Evolutionary conservation across 2,329 filamentous ascomycete species (phyloP).

Genomic region (Myriosclerotinia curreyana): DNA sequence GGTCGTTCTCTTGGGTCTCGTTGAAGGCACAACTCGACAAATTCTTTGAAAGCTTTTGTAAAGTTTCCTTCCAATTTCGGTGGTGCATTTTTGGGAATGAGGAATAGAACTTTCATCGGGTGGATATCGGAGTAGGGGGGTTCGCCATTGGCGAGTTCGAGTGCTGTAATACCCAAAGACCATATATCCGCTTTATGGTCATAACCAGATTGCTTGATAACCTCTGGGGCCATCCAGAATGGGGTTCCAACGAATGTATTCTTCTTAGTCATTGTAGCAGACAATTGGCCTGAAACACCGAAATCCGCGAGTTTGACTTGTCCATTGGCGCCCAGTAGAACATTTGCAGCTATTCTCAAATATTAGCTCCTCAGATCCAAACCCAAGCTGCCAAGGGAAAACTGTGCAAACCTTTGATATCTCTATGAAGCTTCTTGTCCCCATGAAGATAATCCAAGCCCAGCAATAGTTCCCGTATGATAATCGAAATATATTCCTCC

Average conservation of each 20-base stretch:
- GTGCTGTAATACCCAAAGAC: slow-evolving; percentile 91
- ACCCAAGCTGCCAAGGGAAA: neutral
- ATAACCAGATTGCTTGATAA: slow-evolving; percentile 97
- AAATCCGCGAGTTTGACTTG: slow-evolving; percentile 98
- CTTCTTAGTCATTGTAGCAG: slow-evolving; percentile 98
- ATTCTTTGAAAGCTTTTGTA: slow-evolving; percentile 79
- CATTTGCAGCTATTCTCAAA: slow-evolving; percentile 72
- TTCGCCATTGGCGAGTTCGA: slow-evolving; percentile 88
- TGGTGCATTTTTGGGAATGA: slow-evolving; percentile 92
- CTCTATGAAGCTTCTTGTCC: slow-evolving; percentile 93
- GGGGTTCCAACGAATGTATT: slow-evolving; percentile 98
- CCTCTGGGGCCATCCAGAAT: slow-evolving; percentile 99
- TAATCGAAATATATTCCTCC: slow-evolving; percentile 97
- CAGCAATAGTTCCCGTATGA: slow-evolving; percentile 82
- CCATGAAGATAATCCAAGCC: slow-evolving; percentile 90
- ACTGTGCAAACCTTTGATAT: slow-evolving; percentile 75
- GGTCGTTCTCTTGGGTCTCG: slow-evolving; percentile 88
- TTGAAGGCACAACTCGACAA: slow-evolving; percentile 77
- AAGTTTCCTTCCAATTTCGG: slow-evolving; percentile 79
- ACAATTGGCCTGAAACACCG: slow-evolving; percentile 92
- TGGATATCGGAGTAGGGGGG: slow-evolving; percentile 96
- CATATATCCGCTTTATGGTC: slow-evolving; percentile 98
- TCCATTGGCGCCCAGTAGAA: slow-evolving; percentile 82
- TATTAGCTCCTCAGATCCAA: slow-evolving; percentile 18
- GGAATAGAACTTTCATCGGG: slow-evolving; percentile 95